A percentile compares a stretch with the other conserved stretches of the same genome.
Conservation (phyloP, 2,329 filamentous ascomycete species). For the Huntiella decipiens region DNA sequence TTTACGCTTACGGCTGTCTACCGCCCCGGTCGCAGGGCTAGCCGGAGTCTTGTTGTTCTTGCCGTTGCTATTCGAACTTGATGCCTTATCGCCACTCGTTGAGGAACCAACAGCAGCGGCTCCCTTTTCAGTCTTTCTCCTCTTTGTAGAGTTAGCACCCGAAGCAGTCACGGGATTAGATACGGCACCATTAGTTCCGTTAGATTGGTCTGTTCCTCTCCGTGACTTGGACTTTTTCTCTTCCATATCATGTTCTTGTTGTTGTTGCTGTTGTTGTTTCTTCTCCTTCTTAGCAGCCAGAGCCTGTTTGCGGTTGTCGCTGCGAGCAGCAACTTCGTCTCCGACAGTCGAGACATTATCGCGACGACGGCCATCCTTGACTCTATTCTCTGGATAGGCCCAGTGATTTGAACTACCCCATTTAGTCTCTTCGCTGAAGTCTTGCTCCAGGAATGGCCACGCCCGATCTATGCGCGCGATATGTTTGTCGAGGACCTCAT, state of each 20-base stretch:
- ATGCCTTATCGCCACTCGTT: slow-evolving; percentile 19
- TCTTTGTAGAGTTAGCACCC: slow-evolving; percentile 42
- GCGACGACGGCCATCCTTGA: slow-evolving; percentile 54
- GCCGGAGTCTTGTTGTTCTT: slow-evolving; percentile 35
- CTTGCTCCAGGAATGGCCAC: slow-evolving; percentile 67
- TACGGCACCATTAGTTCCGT: slow-evolving; percentile 30
- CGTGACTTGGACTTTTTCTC: slow-evolving; percentile 40
- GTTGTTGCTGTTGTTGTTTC: slow-evolving; percentile 41
- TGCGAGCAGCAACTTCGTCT: slow-evolving; percentile 66
- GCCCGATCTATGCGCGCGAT: slow-evolving; percentile 69
- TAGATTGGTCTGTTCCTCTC: slow-evolving; percentile 26
- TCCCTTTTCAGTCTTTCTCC: slow-evolving; percentile 60
- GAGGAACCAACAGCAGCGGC: slow-evolving; percentile 1
- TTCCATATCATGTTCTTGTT: slow-evolving; percentile 25
- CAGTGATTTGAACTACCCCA: slow-evolving; percentile 83
- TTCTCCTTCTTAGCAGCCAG: slow-evolving; percentile 57
- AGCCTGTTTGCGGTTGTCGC: slow-evolving; percentile 69
- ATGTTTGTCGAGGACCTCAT: slow-evolving; percentile 73
- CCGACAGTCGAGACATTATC: slow-evolving; percentile 70
- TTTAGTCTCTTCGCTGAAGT: slow-evolving; percentile 88
- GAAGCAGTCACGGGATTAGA: slow-evolving; percentile 24
- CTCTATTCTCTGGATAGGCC: slow-evolving; percentile 80
- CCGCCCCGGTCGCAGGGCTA: slow-evolving; percentile 51
- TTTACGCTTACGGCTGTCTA: slow-evolving; percentile 54
- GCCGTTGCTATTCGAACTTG: slow-evolving; percentile 13